Base-by-base conservation (phyloP, 257 asterid species). In the Coffea canephora region DNA sequence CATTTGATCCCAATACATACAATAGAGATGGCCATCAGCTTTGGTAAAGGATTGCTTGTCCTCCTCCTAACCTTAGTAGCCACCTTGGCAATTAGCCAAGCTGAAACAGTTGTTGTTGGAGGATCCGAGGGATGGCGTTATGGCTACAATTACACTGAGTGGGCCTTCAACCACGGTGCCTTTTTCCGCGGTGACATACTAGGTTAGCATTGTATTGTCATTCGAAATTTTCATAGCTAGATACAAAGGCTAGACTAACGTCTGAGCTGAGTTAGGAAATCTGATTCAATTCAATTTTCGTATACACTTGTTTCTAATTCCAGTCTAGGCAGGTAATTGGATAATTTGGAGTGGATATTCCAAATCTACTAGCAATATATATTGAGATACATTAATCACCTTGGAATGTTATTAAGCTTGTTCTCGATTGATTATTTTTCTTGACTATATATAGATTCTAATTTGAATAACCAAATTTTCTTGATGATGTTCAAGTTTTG, bases 81-180 rank as follows among this genome's bases (percentile, higher is more conserved):
- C 66, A 16, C 45, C 31, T 34, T 74, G 9, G 77, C 50, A 57
- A n/a, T 75, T 57, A 13, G 78, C 54, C 78, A 75, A 55, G n/a
- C 55, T 36, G 50, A 75, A 61, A 75, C 69, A 39, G 10, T 57
- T 3, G 14, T 57, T 45, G 54, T 57, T 10, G 78, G 78, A 75
- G 67, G 77, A 31, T 49, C 77, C 64, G 67, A 73, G 50, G 78
- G 78, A 1, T 54, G 78, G 68, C 68, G 69, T 31, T 55, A 55
- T 2, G 78, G 69, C 69, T 18, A 8, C 78, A 55, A 74, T 34
- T 74, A 74, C 78, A 34, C 68, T 18, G 36, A 74, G 34, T 74
- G 78, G 78, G 39, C 78, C 78, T 7, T 55, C 36, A 55, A 74
- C 19, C 31, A 74, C 7, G 52, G 52, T 2, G 69, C 73, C 69